phyloP scores from a whole-genome alignment of 1,139 yeast genomes.

The Saccharomyces hybrid region DNA sequence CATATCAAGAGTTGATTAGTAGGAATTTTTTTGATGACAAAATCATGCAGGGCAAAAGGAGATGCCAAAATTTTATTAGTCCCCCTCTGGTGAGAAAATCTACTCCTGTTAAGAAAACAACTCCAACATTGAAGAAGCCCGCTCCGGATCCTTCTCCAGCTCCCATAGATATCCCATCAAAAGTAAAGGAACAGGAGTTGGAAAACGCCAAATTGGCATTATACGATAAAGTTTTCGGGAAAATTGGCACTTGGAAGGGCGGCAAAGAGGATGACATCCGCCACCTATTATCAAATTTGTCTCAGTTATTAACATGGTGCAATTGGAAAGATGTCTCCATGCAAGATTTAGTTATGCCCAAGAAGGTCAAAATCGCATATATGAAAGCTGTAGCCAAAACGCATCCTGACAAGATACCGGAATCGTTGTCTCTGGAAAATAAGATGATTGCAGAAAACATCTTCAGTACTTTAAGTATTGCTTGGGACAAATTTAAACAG shows the following conservation, averaged over 20 bases:
- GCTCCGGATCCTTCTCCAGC: neutral
- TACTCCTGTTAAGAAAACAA: slow-evolving; percentile 16
- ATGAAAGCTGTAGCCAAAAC: slow-evolving; percentile 91
- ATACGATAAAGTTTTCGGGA: slow-evolving; percentile 52
- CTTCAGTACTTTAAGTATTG: slow-evolving; percentile 71
- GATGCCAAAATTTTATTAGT: slow-evolving; percentile 61
- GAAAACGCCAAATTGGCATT: slow-evolving; percentile 53
- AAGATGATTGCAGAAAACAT: slow-evolving; percentile 84
- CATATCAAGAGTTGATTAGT: slow-evolving; percentile 56
- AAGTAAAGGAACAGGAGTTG: slow-evolving; percentile 31
- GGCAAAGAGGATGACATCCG: slow-evolving; percentile 78
- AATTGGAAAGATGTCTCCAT: slow-evolving; percentile 59
- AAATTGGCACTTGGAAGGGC: slow-evolving; percentile 55
- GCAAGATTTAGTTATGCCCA: slow-evolving; percentile 80
- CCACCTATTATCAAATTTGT: slow-evolving; percentile 60
- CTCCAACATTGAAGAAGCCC: neutral
- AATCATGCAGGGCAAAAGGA: slow-evolving; percentile 71
- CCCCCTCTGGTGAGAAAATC: slow-evolving; percentile 33
- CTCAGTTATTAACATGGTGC: slow-evolving; percentile 55
- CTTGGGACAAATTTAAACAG: slow-evolving; percentile 83
- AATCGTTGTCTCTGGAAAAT: slow-evolving; percentile 51
- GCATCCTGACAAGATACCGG: slow-evolving; percentile 82
- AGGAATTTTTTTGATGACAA: slow-evolving; percentile 60
- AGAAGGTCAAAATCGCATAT: slow-evolving; percentile 78
- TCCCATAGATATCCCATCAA: slow-evolving; percentile 8